phyloP scores from a whole-genome alignment of 768 basidiomycete species.

The Lentinus tigrinus region DNA sequence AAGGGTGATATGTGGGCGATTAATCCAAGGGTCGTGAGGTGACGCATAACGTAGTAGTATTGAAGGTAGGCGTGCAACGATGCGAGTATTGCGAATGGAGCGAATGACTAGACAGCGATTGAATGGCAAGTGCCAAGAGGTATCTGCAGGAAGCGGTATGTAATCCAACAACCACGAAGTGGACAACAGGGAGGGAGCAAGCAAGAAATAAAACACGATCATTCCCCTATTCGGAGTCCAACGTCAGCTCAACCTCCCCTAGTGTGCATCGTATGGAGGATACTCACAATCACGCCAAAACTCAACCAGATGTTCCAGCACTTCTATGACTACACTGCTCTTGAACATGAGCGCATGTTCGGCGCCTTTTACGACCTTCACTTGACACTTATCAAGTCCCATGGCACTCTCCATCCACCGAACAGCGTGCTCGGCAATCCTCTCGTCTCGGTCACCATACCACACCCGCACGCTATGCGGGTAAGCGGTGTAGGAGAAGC shows the following conservation, averaged over 20 bases:
- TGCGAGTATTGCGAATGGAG: conserved; percentile 16
- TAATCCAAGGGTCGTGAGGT: conserved; percentile 10
- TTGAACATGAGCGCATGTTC: conserved; percentile 95
- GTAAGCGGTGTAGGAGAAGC: conserved; percentile 83
- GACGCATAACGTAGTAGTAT: conserved; percentile 12
- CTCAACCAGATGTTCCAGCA: conserved; percentile 66
- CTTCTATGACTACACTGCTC: conserved; percentile 82
- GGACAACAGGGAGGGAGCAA: conserved; percentile 10
- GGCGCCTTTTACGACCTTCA: conserved; percentile 83
- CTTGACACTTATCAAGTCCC: conserved; percentile 68
- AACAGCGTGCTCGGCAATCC: conserved; percentile 87
- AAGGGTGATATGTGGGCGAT: conserved; percentile 4
- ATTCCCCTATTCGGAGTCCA: conserved; percentile 1
- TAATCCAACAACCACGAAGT: conserved; percentile 32
- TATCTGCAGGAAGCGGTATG: conserved; percentile 26
- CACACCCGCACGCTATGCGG: conserved; percentile 78
- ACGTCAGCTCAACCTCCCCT: not conserved
- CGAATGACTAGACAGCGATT: conserved; percentile 11
- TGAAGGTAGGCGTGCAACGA: conserved; percentile 19
- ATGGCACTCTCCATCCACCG: conserved; percentile 90
- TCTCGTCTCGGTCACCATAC: conserved; percentile 94
- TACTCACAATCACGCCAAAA: conserved; percentile 34
- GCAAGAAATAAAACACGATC: conserved; percentile 17
- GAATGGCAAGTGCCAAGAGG: conserved; percentile 10
- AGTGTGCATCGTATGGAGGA: not conserved